Evolutionary conservation across 768 basidiomycete species (phyloP), one percentile per base, ranked within the genome.

Genomic region (Pholiota microspora): DNA sequence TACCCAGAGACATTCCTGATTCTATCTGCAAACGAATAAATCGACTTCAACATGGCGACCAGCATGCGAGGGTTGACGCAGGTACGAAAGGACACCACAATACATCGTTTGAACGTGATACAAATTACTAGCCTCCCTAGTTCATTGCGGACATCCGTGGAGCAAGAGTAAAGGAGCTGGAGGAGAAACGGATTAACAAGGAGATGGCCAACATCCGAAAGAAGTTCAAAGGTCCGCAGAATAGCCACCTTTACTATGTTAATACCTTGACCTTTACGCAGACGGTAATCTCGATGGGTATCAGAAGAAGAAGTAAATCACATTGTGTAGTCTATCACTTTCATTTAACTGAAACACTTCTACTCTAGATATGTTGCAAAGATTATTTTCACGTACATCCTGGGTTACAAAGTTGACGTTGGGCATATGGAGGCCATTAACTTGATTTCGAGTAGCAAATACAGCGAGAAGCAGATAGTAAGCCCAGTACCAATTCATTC

Each of bases 381-480:
- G 77, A 95, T 99, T 64, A 89, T 98, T 57, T 99, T 98, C 77
- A 98, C 97, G 5, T 98, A 98, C 66, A 99, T 99, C 64, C 77
- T 99, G 56, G 97, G 97, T 38, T 99, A 99, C 77, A 96, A 97
- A 72, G 94, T 98, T 62, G 97, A 99, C 68, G 84, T 98, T 18
- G 97, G 97, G 13, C 97, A 98, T 70, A 97, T 98, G 95, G 95
- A 98, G 67, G 96, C 97, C 23, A 94, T 98, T 61, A 98, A 99
- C 70, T 81, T 99, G 60, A 98, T 99, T 61, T 91, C 95, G 24
- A 94, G 92, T 64, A 72, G 83, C 28, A 98, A 98, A 64, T 99
- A 99, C 68, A 94, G 89, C 65, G 97, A 99, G 76, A 99, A 99
- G 73, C 97, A 99, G 71, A 98, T 99, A 59, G 96, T 97, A 67